Conservation (phyloP, 208 protist species). For the Leishmania lainsoni region DNA sequence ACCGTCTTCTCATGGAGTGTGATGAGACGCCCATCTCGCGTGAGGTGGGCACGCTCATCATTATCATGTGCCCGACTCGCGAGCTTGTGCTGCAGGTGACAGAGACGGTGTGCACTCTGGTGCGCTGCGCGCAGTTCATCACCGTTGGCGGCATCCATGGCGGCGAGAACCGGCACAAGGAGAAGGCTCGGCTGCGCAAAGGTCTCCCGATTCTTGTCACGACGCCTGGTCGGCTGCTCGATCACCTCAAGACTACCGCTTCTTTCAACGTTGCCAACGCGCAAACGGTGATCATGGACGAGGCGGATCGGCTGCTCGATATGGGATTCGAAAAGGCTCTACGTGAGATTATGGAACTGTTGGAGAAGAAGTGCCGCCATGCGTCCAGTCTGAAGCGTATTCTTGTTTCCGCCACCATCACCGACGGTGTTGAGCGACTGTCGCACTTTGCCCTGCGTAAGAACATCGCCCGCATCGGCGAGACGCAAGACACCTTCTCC, state of each 20-base stretch:
- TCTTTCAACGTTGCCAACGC: constrained; percentile 63
- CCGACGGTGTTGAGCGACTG: constrained; percentile 84
- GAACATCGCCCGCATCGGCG: constrained; percentile 62
- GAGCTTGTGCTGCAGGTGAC: constrained; percentile 89
- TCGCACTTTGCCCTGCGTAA: constrained; percentile 85
- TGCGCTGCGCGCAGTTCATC: constrained; percentile 84
- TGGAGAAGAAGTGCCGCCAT: constrained; percentile 48
- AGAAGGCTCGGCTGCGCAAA: constrained; percentile 87
- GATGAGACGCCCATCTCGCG: constrained; percentile 69
- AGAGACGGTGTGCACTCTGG: constrained; percentile 63
- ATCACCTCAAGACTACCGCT: constrained; percentile 82
- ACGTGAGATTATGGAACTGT: constrained; percentile 95
- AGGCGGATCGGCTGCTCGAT: constrained; percentile 99
- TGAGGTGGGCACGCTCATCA: constrained; percentile 72
- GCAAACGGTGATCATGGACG: constrained; percentile 96
- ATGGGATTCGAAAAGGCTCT: constrained; percentile 99
- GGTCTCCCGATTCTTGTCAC: constrained; percentile 82
- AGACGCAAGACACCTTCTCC: constrained; percentile 68
- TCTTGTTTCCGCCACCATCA: constrained; percentile 97
- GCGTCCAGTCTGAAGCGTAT: constrained; percentile 96
- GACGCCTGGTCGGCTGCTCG: constrained; percentile 87
- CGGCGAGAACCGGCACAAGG: constrained; percentile 85
- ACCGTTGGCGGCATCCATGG: constrained; percentile 83
- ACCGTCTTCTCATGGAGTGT: constrained; percentile 86
- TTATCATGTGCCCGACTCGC: constrained; percentile 86